Evolutionary conservation across 2,329 filamentous ascomycete species (phyloP), one percentile per base, ranked within the genome.

Genomic region (Pseudocercospora ulei): DNA sequence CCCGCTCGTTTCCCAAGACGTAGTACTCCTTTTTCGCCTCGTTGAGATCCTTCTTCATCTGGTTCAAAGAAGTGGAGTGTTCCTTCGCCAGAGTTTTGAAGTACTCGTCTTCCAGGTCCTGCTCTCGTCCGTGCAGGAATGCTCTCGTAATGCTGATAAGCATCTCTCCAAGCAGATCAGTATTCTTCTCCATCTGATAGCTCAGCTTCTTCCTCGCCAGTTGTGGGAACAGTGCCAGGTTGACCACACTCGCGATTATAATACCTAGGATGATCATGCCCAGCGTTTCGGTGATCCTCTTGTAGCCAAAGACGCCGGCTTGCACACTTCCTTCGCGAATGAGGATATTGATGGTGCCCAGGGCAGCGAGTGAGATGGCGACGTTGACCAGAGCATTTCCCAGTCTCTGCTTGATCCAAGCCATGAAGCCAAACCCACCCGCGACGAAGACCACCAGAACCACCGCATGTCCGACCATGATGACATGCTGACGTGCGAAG

Each of bases 21-120:
- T 83, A 94, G 56, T 94, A 83, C 60, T 96, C 88, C 42, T 84
- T 79, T 57, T 88, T 93, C 8, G 87, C 82, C 60, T 96, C 88
- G 47, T 76, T 75, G 7, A 94, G 67, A 44, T 83, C 80, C 57
- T 80, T 83, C 35, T 80, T 76, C 58, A 95, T 77, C 22, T 75
- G 70, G 8, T 71, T 68, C 54, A 86, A 79, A 1, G 76, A 75
- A 3, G 73, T 68, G 48, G 75, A 76, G 62, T 86, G 88, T 73
- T 61, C 59, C 31, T 55, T 53, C 2, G 46, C 47, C 9, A 22
- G 78, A 73, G 35, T 71, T 68, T 26, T 71, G 61, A 56, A 86
- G 88, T 75, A 70, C 1, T 72, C 64, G 1, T 79, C 76, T 39
- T 73, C 70, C 41, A 94, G 65, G 36, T 92, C 82, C 29, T 82